Evolutionary conservation across 495 filamentous ascomycete genomes (phyloP), one percentile per base, ranked within the genome.

Genomic region (Lasiosphaeris hirsuta): DNA sequence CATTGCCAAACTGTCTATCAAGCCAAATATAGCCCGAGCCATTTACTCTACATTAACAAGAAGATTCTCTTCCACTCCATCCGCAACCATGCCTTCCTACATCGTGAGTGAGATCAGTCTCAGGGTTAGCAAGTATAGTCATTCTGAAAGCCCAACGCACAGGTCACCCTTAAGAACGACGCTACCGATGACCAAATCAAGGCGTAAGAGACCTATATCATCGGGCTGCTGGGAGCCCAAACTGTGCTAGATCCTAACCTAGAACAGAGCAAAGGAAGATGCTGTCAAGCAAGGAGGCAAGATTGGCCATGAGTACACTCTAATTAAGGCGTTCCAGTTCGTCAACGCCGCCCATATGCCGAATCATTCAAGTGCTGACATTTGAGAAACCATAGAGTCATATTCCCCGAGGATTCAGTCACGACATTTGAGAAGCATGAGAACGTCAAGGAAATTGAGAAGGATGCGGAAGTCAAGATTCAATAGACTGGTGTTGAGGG

Each of bases 311-410:
- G 89, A 92, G 67, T 96, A 89, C 78, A 85, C 72, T 38, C 69
- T 97, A 59, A 90, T 95, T 76, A 93, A 90, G 72, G 90, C 89
- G 39, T 96, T 97, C 78, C 85, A 86, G 94, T 97, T 84, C 65
- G 88, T 63, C 17, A 56, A 44, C 44, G 55, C 34, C 40, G 44
- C 30, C 48, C n/a, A 7, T 2, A 0, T n/a, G 15, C 18, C 41
- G 3, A 23, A 18, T 39, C 36, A 42, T 40, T 36, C 0, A 42
- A 1, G 7, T 18, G n/a, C 18, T 51, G 37, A 37, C 52, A 38
- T 41, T 10, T 7, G 19, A 39, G 33, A 58, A 19, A 43, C 51
- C 44, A 57, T 45, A 97, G 93, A 46, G 91, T 90, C 56, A 81
- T 83, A 39, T 88, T 88, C 66, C 86, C 87, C 9, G 82, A 82